These are phyloP conservation scores for Cladosporium sp. DNA, from an alignment of 2,329 filamentous ascomycete genomes.

Conservation along the genomic window DNA sequence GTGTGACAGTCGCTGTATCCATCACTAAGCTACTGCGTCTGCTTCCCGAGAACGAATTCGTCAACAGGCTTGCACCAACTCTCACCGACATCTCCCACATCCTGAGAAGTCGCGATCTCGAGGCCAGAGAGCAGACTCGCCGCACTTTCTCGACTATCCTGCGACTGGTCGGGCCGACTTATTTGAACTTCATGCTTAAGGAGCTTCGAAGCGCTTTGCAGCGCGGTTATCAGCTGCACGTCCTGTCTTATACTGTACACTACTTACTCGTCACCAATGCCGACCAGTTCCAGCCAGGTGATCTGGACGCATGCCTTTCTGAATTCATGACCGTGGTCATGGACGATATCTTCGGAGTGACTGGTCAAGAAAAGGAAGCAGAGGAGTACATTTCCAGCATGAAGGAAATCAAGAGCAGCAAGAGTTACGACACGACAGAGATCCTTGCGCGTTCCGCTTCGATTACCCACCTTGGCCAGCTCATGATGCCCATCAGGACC, in stretches of 20 bases:
- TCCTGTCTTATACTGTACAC: conserved; percentile 91
- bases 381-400: conserved; percentile 93
- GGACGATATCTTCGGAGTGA: conserved; percentile 93
- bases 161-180: conserved; percentile 71
- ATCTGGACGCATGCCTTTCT: conserved; percentile 80
- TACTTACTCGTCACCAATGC: conserved; percentile 75
- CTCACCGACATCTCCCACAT: conserved; percentile 92
- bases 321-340: conserved; percentile 81
- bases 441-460: conserved; percentile 80
- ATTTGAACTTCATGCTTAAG: conserved; percentile 89
- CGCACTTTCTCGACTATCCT: conserved; percentile 84
- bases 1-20: conserved; percentile 84
- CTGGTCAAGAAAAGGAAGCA: conserved; percentile 93
- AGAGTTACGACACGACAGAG: conserved; percentile 97
- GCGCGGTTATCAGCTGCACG: conserved; percentile 87
- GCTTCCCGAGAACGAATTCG: conserved; percentile 68
- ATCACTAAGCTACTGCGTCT: conserved; percentile 82
- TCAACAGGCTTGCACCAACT: conserved; percentile 71
- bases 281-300: conserved; percentile 71
- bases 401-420: conserved; percentile 97
- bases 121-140: conserved; percentile 84
- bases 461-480: conserved; percentile 65
- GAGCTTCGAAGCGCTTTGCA: conserved; percentile 79
- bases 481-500: conserved; percentile 73
- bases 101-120: conserved; percentile 79